These are phyloP conservation scores for Neurospora sp. DNA, from an alignment of 495 filamentous ascomycete species.

Conservation along the genomic window DNA sequence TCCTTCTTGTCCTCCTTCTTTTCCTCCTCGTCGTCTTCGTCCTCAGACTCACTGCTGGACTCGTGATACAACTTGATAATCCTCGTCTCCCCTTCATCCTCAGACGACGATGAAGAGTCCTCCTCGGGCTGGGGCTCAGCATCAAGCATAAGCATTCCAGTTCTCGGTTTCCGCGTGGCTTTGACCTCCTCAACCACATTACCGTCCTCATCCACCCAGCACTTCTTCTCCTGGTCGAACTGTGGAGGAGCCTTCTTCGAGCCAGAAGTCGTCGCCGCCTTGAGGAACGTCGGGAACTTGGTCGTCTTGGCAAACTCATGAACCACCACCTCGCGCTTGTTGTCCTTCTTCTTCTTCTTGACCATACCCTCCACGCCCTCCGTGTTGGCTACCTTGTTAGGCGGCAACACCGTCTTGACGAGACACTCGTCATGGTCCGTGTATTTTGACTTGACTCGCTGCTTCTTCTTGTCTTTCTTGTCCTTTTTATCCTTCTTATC, in stretches of 20 bases:
- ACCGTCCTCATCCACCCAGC: constrained; percentile 78
- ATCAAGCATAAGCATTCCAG: background rate
- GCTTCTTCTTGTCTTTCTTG: constrained; percentile 44
- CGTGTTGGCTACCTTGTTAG: constrained; percentile 36
- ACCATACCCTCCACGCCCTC: constrained; percentile 38
- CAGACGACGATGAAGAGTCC: constrained; percentile 1
- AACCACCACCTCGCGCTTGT: constrained; percentile 45
- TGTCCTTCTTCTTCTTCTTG: constrained; percentile 45
- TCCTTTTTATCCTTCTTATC: constrained; percentile 37
- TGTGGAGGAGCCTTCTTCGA: constrained; percentile 20
- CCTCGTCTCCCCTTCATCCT: constrained; percentile 3
- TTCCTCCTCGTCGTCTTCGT: background rate
- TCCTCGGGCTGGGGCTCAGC: background rate
- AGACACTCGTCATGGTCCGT: constrained; percentile 68
- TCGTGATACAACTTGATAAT: background rate
- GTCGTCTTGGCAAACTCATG: constrained; percentile 74
- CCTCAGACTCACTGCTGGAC: constrained; percentile 2
- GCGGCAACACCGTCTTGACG: constrained; percentile 71
- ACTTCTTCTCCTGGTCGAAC: constrained; percentile 66
- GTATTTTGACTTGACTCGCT: constrained; percentile 59
- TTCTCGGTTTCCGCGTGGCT: constrained; percentile 10
- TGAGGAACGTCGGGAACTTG: constrained; percentile 71
- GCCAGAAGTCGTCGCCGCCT: constrained; percentile 27
- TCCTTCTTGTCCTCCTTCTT: background rate
- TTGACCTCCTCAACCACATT: constrained; percentile 54